These are phyloP conservation scores for Mycena kentingensis DNA, from an alignment of 768 basidiomycete genomes.

Conservation along the genomic window DNA sequence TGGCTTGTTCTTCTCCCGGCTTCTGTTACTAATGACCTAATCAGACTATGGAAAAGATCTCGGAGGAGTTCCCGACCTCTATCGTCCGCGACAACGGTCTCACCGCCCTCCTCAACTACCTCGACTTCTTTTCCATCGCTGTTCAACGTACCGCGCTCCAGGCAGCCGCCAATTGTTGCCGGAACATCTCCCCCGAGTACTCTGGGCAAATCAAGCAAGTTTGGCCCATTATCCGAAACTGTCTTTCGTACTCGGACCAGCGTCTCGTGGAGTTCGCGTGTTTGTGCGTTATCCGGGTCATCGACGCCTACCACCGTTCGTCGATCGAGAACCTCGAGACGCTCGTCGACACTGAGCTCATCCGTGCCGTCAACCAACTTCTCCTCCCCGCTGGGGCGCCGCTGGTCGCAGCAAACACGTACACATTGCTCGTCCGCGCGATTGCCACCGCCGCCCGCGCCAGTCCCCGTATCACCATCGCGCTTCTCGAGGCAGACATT, in stretches of 20 bases:
- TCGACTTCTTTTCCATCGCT: slow-evolving; percentile 98
- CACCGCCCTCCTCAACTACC: slow-evolving; percentile 88
- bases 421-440: slow-evolving; percentile 83
- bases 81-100: slow-evolving; percentile 97
- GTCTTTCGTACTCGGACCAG: slow-evolving; percentile 89
- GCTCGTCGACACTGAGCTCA: slow-evolving; percentile 76
- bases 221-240: slow-evolving; percentile 92
- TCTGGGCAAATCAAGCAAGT: slow-evolving; percentile 87
- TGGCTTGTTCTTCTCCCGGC: slow-evolving; percentile 27
- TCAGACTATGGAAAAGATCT: slow-evolving; percentile 97
- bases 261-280: slow-evolving; percentile 97
- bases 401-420: slow-evolving; percentile 82
- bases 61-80: slow-evolving; percentile 93
- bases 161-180: slow-evolving; percentile 95
- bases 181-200: slow-evolving; percentile 86
- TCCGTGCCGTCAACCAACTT: slow-evolving; percentile 82
- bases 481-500: slow-evolving; percentile 88
- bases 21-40: slow-evolving; percentile 2
- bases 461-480: slow-evolving; percentile 84
- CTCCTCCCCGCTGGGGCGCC: slow-evolving; percentile 86
- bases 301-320: slow-evolving; percentile 89
- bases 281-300: slow-evolving; percentile 89
- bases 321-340: slow-evolving; percentile 85
- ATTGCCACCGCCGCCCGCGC: slow-evolving; percentile 86
- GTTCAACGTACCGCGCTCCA: slow-evolving; percentile 96